A percentile compares a stretch with the other conserved stretches of the same genome.
phyloP scores from a whole-genome alignment of 1,139 yeast species.

The Scheffersomyces lignicola region DNA sequence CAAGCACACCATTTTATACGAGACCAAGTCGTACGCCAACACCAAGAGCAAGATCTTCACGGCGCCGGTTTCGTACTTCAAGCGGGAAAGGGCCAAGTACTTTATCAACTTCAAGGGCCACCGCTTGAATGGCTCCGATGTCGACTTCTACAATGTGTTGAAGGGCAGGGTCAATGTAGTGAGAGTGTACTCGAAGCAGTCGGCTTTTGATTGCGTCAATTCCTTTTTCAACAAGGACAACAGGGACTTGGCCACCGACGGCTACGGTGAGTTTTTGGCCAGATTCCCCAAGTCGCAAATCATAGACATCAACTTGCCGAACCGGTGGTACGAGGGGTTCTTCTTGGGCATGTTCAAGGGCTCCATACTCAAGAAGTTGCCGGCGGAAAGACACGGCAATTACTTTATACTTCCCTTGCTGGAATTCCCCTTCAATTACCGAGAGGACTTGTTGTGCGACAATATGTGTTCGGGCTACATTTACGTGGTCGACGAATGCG shows the following conservation, averaged over 20 bases:
- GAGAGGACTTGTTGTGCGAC: slow-evolving; percentile 63
- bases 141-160: slow-evolving; percentile 36
- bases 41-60: slow-evolving; percentile 83
- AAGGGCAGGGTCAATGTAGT: slow-evolving; percentile 60
- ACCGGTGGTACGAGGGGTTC: slow-evolving; percentile 64
- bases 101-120: slow-evolving; percentile 82
- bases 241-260: slow-evolving; percentile 33
- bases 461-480: slow-evolving; percentile 84
- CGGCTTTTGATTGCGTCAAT: slow-evolving; percentile 70
- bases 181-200: slow-evolving; percentile 64
- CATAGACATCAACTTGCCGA: slow-evolving; percentile 74
- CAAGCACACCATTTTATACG: slow-evolving; percentile 84
- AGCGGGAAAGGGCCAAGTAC: slow-evolving; percentile 69
- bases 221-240: slow-evolving; percentile 54
- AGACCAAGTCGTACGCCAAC: slow-evolving; percentile 73
- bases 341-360: slow-evolving; percentile 56
- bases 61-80: slow-evolving; percentile 78
- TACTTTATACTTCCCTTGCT: slow-evolving; percentile 68
- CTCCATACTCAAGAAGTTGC: slow-evolving; percentile 41
- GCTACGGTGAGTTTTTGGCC: slow-evolving; percentile 28
- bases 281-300: slow-evolving; percentile 60
- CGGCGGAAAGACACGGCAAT: slow-evolving; percentile 51
- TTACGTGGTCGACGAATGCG: slow-evolving; percentile 70
- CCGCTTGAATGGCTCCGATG: slow-evolving; percentile 46
- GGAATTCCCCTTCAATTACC: slow-evolving; percentile 57